A percentile compares a stretch with the other conserved stretches of the same genome.
Evolutionary conservation across 257 asterid genomes (phyloP).

Genomic region (Coffea eugenioides): DNA sequence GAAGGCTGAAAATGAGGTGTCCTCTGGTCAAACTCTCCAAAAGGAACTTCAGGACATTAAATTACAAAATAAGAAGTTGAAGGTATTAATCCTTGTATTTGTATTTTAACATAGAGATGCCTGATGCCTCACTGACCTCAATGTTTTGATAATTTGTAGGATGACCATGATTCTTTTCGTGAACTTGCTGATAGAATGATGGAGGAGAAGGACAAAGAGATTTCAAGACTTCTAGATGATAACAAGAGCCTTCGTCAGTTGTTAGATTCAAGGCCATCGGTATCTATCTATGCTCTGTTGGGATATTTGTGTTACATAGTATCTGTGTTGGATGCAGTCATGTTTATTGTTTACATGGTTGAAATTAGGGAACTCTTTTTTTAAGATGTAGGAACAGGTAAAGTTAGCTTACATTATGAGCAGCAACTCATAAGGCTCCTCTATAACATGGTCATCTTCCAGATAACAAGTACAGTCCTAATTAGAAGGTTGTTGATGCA

Average conservation of each 20-base stretch:
- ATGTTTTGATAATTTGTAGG: conserved; percentile 45
- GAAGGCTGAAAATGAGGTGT: conserved; percentile 57
- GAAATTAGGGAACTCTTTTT: background rate
- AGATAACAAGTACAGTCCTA: background rate
- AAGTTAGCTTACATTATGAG: background rate
- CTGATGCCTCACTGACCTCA: conserved; percentile 19
- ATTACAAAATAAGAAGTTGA: conserved; percentile 50
- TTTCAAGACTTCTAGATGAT: conserved; percentile 78
- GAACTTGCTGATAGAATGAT: conserved; percentile 98
- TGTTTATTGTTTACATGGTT: background rate
- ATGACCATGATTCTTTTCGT: conserved; percentile 74
- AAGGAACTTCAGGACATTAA: conserved; percentile 72
- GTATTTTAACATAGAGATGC: conserved; percentile 17
- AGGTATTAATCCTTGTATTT: conserved; percentile 46
- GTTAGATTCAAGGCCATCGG: conserved; percentile 68
- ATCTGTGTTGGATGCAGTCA: background rate
- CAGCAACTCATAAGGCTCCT: background rate
- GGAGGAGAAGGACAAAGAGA: conserved; percentile 92
- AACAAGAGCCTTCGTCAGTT: conserved; percentile 61
- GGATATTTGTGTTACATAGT: background rate
- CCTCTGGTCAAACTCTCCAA: conserved; percentile 43
- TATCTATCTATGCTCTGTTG: conserved; percentile 28
- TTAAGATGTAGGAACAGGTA: background rate
- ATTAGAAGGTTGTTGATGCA: background rate
- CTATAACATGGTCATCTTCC: background rate